Base-by-base conservation (phyloP, 2,329 filamentous ascomycete genomes). In the Fusarium sp. region DNA sequence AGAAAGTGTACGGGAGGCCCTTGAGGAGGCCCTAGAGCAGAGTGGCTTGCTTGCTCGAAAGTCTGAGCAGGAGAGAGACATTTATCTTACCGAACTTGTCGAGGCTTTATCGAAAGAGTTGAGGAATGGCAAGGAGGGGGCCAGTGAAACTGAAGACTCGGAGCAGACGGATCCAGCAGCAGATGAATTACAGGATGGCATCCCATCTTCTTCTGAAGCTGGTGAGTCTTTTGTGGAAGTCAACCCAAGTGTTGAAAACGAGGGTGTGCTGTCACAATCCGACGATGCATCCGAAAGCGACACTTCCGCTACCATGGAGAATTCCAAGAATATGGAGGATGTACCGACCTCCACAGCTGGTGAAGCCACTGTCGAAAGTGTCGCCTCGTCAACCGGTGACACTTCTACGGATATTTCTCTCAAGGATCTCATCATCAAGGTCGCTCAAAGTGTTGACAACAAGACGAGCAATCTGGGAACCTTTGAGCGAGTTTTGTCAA, bases 1-100 rank as follows among this genome's bases (percentile, higher is more conserved):
- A 29, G 80, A 81, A 8, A 81, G 82, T 11, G 84, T 89, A 18
- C 81, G 84, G 44, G 85, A 87, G 59, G 84, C 85, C 8, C 84
- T 89, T 24, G 82, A 86, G 61, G 82, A 86, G 42, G 86, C 87
- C 3, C 79, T 89, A 3, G 82, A 85, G 60, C 83, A 86, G 73
- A 87, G 84, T 60, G 85, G 85, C 5, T 80, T 89, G 9, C 77
- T 88, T 18, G 78, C 77, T 21, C 81, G 79, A 16, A 82, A 80
- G 52, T 82, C 83, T 0, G 77, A 81, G 7, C 78, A 81, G 15
- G 84, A 88, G 65, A 81, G 79, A 20, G 80, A 81, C 15, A 77
- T 78, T 16, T 86, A 86, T 58, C 78, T 89, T 10, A 82, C 86
- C 49, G 80, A 82, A 5, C 79, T 89, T 26, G 80, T 88, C 6